A percentile compares a stretch with the other conserved stretches of the same genome.
These are phyloP conservation scores for Potentilla sterilis DNA, from an alignment of 306 rosid genomes.

Conservation along the genomic window DNA sequence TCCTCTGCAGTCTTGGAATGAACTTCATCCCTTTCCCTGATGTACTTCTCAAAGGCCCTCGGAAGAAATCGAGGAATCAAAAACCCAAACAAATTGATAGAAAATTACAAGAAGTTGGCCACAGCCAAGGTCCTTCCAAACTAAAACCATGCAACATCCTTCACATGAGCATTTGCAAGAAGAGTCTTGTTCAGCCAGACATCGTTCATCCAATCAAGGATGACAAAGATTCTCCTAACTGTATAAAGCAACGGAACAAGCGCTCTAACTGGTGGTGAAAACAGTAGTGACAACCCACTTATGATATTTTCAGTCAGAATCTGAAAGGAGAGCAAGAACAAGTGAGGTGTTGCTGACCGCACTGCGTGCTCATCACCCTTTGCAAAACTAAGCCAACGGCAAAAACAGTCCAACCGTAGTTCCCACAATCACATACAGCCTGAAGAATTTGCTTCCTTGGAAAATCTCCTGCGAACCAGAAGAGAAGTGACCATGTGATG, in stretches of 20 bases:
- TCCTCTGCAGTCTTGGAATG: conserved; percentile 57
- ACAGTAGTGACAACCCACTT: conserved; percentile 60
- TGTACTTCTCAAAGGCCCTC: conserved; percentile 71
- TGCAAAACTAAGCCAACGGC: conserved; percentile 81
- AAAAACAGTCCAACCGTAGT: conserved; percentile 68
- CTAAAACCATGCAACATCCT: conserved; percentile 75
- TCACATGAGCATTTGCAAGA: conserved; percentile 54
- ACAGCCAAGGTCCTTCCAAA: conserved; percentile 64
- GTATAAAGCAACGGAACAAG: conserved; percentile 77
- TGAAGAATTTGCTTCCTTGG: conserved; percentile 47
- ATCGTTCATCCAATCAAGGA: conserved; percentile 63
- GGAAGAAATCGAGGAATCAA: conserved; percentile 80
- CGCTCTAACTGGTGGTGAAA: conserved; percentile 78
- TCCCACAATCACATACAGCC: conserved; percentile 62
- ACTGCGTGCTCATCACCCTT: conserved; percentile 78
- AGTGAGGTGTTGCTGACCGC: conserved; percentile 77
- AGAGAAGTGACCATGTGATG: conserved; percentile 25
- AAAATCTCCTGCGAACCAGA: conserved; percentile 41
- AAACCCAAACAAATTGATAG: conserved; percentile 60
- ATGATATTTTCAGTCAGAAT: conserved; percentile 77
- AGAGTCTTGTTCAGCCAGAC: conserved; percentile 69
- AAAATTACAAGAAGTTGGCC: conserved; percentile 56
- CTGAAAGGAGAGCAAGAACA: conserved; percentile 73
- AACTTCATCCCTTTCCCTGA: conserved; percentile 51
- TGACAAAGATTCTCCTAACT: conserved; percentile 62